Evolutionary conservation across 2,329 filamentous ascomycete genomes (phyloP).

Genomic region (Penicillium sp.): DNA sequence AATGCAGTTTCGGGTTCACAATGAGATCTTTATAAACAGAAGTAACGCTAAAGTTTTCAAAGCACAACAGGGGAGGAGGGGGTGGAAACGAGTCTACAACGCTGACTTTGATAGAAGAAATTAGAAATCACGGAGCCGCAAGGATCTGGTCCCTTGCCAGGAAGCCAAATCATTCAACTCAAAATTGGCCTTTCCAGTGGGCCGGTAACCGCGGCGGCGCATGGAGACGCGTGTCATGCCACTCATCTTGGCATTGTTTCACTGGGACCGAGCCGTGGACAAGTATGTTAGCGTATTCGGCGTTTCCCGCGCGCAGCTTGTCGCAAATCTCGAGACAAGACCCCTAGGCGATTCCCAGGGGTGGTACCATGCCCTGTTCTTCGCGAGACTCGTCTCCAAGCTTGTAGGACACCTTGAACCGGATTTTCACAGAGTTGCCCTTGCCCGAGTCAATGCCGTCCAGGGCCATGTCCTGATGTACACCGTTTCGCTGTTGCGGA

Average conservation of each 20-base stretch:
- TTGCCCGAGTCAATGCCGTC: constrained; percentile 70
- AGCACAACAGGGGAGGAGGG: neutral
- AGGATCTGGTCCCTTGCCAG: neutral
- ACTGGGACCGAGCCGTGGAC: neutral
- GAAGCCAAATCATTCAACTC: neutral
- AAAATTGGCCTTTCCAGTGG: neutral
- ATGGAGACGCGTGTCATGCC: neutral
- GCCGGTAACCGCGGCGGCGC: neutral
- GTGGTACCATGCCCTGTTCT: constrained; percentile 81
- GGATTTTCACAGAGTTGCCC: constrained; percentile 78
- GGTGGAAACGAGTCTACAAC: neutral
- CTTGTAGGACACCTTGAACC: constrained; percentile 83
- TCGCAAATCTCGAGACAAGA: neutral
- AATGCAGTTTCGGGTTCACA: constrained; percentile 3
- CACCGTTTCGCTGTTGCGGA: constrained; percentile 69
- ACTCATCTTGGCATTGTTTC: neutral
- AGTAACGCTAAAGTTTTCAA: constrained; percentile 17
- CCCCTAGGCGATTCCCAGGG: constrained; percentile 67
- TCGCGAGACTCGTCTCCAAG: constrained; percentile 62
- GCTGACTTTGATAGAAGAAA: neutral
- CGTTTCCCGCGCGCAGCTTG: neutral
- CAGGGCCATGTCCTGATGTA: constrained; percentile 78
- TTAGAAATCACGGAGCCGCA: neutral
- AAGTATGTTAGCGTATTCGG: neutral
- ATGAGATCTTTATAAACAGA: constrained; percentile 16